Conservation (phyloP, 768 basidiomycete genomes). For the Suillus tomentosus region DNA sequence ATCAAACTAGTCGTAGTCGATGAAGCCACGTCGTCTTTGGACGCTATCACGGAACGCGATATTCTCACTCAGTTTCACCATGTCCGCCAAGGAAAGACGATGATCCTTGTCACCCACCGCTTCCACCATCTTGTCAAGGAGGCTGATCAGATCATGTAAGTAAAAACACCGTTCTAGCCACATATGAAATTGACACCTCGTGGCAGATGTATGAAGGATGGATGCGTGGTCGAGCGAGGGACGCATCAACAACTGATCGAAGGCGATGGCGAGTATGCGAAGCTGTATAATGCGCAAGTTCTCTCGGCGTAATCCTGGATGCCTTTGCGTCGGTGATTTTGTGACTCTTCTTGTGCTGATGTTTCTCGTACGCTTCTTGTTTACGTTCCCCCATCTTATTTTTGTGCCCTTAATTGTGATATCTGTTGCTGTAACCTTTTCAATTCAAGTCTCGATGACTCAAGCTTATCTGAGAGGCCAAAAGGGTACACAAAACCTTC, state of each 20-base stretch:
- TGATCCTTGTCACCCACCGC: conserved; percentile 59
- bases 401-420: not conserved
- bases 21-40: conserved; percentile 60
- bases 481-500: not conserved
- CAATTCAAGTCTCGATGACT: not conserved
- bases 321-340: no score
- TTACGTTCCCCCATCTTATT: not conserved
- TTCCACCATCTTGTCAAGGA: conserved; percentile 50
- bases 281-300: conserved; percentile 30
- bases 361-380: not conserved
- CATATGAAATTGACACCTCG: conserved; percentile 4
- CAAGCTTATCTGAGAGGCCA: not conserved
- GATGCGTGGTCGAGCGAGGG: conserved; percentile 32
- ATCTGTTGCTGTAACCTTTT: not conserved
- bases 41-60: conserved; percentile 53
- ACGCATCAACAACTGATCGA: conserved; percentile 32
- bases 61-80: conserved; percentile 44
- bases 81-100: conserved; percentile 47
- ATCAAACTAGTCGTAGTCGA: conserved; percentile 55
- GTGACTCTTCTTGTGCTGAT: not conserved
- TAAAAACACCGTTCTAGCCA: conserved; percentile 7
- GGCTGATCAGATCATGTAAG: conserved; percentile 57
- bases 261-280: conserved; percentile 26
- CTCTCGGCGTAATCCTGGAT: not conserved
- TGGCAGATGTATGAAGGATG: conserved; percentile 35